A percentile compares a stretch with the other conserved stretches of the same genome.
Evolutionary conservation across 2,329 filamentous ascomycete species (phyloP).

Genomic region (Paraconiothyrium sp.): DNA sequence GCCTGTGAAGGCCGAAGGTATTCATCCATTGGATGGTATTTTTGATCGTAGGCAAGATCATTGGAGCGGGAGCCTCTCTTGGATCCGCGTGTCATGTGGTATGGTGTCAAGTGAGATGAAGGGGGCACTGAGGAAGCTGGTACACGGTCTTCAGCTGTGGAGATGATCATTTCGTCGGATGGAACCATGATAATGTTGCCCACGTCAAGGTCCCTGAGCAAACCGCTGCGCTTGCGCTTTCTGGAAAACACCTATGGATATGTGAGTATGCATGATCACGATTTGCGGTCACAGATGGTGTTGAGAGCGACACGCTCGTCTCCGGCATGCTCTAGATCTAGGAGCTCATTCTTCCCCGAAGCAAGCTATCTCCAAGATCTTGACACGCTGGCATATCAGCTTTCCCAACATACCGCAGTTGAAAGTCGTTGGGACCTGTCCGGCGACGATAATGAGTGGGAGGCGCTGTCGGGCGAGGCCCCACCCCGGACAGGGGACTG

Average conservation of each 20-base stretch:
- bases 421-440: not conserved
- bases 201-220: conserved; percentile 24
- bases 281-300: not conserved
- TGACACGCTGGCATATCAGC: no score
- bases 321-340: no score
- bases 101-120: not conserved
- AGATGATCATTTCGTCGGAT: conserved; percentile 12
- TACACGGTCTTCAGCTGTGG: conserved; percentile 1
- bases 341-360: no score
- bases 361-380: no score
- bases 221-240: conserved; percentile 15
- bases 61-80: conserved; percentile 21
- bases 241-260: not conserved
- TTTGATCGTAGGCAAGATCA: conserved; percentile 41
- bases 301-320: no score
- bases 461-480: not conserved
- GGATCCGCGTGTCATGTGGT: conserved; percentile 22
- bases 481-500: not conserved
- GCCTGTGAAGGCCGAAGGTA: conserved; percentile 37
- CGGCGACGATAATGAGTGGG: not conserved
- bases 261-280: not conserved
- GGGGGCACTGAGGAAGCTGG: conserved; percentile 10
- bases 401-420: not conserved
- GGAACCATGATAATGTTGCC: conserved; percentile 25
- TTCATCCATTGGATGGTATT: conserved; percentile 49